Percentiles rank a stretch among this genome's conserved stretches.
These are phyloP conservation scores for Lenwebbia sp. DNA, from an alignment of 345 rosid species.

Conservation along the genomic window DNA sequence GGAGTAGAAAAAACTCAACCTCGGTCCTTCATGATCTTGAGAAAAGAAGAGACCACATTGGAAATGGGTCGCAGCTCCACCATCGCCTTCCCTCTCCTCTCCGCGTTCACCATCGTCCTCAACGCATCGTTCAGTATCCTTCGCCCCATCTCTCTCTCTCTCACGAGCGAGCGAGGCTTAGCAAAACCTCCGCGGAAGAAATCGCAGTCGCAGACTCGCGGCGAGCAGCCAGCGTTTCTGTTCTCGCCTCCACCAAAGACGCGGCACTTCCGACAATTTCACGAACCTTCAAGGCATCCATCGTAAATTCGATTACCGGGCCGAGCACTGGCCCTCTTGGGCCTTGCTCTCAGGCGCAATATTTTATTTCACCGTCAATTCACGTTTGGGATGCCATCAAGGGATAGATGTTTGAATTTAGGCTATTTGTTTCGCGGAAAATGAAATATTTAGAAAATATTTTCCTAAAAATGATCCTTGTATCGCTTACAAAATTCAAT, in stretches of 20 bases:
- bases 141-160: slow-evolving; percentile 56
- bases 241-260: neutral
- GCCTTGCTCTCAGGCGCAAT: neutral
- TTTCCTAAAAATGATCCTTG: too few relatives aligned
- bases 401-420: too few relatives aligned
- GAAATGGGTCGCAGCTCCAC: slow-evolving; percentile 84
- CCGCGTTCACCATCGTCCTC: slow-evolving; percentile 83
- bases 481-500: too few relatives aligned
- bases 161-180: neutral
- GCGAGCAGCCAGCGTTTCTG: neutral
- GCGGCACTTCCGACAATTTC: neutral
- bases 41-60: slow-evolving; percentile 76
- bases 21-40: slow-evolving; percentile 76
- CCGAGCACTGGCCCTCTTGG: neutral
- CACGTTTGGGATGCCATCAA: too few relatives aligned
- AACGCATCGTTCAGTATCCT: slow-evolving; percentile 80
- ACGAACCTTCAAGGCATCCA: neutral
- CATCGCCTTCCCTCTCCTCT: slow-evolving; percentile 62
- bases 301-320: neutral
- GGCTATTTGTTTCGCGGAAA: too few relatives aligned
- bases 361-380: neutral
- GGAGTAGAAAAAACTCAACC: slow-evolving; percentile 16
- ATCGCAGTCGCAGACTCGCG: neutral
- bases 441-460: too few relatives aligned
- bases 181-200: neutral